Evolutionary conservation across 169 alveolate species (phyloP).

Genomic region (Plasmodium reichenowi): DNA sequence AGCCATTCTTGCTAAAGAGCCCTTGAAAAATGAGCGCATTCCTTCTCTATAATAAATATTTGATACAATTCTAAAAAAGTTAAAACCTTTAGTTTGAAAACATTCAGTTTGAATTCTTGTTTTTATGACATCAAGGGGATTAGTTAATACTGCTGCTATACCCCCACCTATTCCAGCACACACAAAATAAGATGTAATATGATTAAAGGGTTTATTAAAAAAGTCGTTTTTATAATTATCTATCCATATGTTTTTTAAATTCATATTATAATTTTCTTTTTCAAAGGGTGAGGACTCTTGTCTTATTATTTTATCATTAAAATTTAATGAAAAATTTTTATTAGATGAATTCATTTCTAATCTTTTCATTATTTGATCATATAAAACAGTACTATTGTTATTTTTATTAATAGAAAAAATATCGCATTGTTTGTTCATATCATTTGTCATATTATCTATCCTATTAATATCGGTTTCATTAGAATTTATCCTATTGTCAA

Average conservation of each 20-base stretch:
- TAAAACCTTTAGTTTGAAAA: conserved; percentile 77
- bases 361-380: conserved; percentile 18
- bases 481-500: background rate
- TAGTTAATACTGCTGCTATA: conserved; percentile 94
- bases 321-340: conserved; percentile 28
- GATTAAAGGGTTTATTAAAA: conserved; percentile 64
- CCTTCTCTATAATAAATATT: conserved; percentile 89
- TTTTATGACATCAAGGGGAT: conserved; percentile 97
- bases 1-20: conserved; percentile 92
- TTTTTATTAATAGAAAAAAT: conserved; percentile 11
- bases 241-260: conserved; percentile 43
- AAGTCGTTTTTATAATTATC: conserved; percentile 52
- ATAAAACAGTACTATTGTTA: conserved; percentile 1
- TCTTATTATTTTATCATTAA: conserved; percentile 20
- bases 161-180: conserved; percentile 97
- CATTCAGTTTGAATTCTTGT: conserved; percentile 96
- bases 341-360: conserved; percentile 35
- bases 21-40: conserved; percentile 91
- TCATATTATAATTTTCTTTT: conserved; percentile 31
- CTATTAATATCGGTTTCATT: background rate
- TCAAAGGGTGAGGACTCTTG: conserved; percentile 15
- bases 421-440: conserved; percentile 10
- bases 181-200: conserved; percentile 82
- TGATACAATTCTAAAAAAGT: conserved; percentile 79
- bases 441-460: background rate